These are phyloP conservation scores for Rhodotorula sp. DNA, from an alignment of 1,284 basidiomycete genomes.

Conservation along the genomic window DNA sequence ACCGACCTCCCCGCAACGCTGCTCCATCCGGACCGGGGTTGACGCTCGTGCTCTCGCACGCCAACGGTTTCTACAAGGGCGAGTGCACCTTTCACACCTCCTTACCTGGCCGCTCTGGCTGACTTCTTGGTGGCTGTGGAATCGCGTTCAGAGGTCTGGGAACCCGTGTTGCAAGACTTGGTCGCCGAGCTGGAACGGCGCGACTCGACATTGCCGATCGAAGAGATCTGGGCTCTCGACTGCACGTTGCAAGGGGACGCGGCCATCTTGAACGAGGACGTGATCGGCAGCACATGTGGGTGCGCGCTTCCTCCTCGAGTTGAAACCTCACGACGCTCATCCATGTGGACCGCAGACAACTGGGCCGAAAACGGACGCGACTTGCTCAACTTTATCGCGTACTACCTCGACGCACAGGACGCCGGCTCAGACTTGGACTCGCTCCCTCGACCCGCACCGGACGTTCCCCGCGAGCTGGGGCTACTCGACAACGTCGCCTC, in stretches of 20 bases:
- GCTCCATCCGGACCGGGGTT: constrained; percentile 42
- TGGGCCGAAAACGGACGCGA: constrained; percentile 71
- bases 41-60: constrained; percentile 71
- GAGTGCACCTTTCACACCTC: constrained; percentile 38
- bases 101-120: too few relatives aligned
- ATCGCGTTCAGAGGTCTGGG: constrained; percentile 59
- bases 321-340: not conserved
- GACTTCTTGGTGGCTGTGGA: not conserved
- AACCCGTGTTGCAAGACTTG: constrained; percentile 59
- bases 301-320: not conserved
- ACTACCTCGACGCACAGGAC: constrained; percentile 55
- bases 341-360: constrained; percentile 54
- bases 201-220: constrained; percentile 50
- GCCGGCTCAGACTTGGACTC: not conserved
- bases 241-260: constrained; percentile 73
- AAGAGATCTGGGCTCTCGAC: constrained; percentile 79
- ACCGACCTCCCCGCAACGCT: constrained; percentile 4
- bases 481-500: constrained; percentile 25
- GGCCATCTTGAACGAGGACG: constrained; percentile 61
- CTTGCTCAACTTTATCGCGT: constrained; percentile 65
- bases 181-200: constrained; percentile 39
- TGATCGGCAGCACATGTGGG: constrained; percentile 60
- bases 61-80: constrained; percentile 79
- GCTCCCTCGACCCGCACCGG: not conserved
- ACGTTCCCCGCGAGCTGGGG: constrained; percentile 3